Conservation (phyloP, 2,329 filamentous ascomycete species). For the Ceratocystis huliohia region DNA sequence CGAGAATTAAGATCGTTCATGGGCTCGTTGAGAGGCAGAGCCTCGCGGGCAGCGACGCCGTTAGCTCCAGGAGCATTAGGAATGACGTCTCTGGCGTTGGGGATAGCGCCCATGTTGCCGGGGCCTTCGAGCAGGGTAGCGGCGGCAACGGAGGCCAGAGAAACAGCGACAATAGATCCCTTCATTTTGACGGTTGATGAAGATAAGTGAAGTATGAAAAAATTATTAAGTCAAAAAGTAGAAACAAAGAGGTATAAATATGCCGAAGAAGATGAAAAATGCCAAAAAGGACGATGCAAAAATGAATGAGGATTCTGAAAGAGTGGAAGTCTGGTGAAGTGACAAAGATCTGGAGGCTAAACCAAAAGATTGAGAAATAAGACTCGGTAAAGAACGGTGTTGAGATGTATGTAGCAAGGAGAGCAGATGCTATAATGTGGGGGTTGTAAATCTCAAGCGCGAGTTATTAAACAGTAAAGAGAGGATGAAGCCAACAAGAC, state of each 20-base stretch:
- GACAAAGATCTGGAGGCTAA: constrained; percentile 6
- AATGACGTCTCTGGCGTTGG: not conserved
- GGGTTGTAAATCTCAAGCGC: not conserved
- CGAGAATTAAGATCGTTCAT: not conserved
- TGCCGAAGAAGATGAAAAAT: constrained; percentile 7
- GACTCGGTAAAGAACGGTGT: constrained; percentile 19
- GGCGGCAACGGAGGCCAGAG: constrained; percentile 20
- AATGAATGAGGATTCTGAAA: constrained; percentile 15
- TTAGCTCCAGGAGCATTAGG: not conserved
- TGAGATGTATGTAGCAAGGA: not conserved
- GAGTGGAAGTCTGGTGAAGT: constrained; percentile 12
- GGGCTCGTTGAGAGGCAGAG: not conserved
- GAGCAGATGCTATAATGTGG: not conserved
- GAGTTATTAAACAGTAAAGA: constrained; percentile 12
- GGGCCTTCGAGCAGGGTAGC: constrained; percentile 14
- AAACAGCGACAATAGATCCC: constrained; percentile 20
- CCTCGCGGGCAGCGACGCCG: constrained; percentile 9
- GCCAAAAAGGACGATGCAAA: constrained; percentile 5
- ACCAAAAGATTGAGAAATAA: constrained; percentile 10
- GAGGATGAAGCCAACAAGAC: constrained; percentile 20
- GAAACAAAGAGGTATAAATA: constrained; percentile 8
- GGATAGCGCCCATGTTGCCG: constrained; percentile 5
- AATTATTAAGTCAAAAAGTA: constrained; percentile 10
- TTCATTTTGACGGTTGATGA: constrained; percentile 16
- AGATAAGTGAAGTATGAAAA: not conserved